Base-by-base conservation (phyloP, 1,284 basidiomycete species). In the Ganoderma sinense region DNA sequence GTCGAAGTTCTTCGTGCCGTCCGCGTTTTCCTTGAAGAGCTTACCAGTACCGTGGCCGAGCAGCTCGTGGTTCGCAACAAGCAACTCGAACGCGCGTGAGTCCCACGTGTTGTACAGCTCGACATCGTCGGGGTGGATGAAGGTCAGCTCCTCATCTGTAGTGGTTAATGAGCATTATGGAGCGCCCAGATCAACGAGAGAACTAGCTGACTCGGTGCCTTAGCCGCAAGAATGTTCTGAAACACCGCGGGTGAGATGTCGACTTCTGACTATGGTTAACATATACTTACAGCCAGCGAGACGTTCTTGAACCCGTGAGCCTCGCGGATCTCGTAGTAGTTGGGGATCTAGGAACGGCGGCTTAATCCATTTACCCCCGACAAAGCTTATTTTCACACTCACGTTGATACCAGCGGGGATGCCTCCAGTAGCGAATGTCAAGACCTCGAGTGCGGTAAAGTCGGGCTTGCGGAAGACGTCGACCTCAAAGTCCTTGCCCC, bases 331-430 rank as follows among this genome's bases (percentile, higher is more conserved):
- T 94, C 89, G 75, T 94, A 95, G 76, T 94, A 94, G 75, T 94
- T 92, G 86, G 89, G 71, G 13, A 69, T 73, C 67, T 65, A 41
- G 13, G n/a, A 58, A 20, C 2, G 58, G 7, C 65, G 14, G 16
- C 16, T 13, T 62, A 20, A 53, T 43, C 48, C 26, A 39, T 31
- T 4, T n/a, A 6, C n/a, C 29, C 33, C 4, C n/a, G n/a, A 65
- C 4, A 31, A 59, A 39, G 48, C 14, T 13, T 29, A 58, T 31
- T 68, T 18, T 7, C 5, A 8, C 36, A 78, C 85, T 70, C 76
- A 92, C 91, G 76, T 94, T 95, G 70, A 95, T 95, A 67, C 94
- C 94, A 75, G 88, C 91, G 33, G 94, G 94, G 69, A 96, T 94
- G 41, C 93, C 91, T 75, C 91, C 93, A 4, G 92, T 95, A 18